Evolutionary conservation across 331 rosid species (phyloP), one percentile per base, ranked within the genome.

Genomic region (Ulmus americana): DNA sequence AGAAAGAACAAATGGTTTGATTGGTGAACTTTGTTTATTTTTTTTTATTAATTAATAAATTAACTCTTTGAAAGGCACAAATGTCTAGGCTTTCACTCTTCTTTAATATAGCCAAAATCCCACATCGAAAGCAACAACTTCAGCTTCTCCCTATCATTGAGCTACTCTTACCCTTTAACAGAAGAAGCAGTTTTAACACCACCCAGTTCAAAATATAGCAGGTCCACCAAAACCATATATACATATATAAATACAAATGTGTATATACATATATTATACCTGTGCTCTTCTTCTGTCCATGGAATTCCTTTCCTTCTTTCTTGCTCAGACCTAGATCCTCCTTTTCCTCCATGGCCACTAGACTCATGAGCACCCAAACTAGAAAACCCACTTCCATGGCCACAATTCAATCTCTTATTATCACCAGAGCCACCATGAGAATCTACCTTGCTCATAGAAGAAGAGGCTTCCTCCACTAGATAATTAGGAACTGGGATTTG

Each of bases 251-350:
- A 28, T 11, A 54, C 6, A 28, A 18, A 22, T 16, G 9, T 16
- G 18, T 18, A 45, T 5, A 14, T 64, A 8, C 6, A 53, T 53
- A 22, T 28, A 74, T 16, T 20, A 62, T 60, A 94, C 98, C 98
- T 89, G 83, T 92, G 98, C 49, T 92, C 98, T 70, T 92, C 98
- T 61, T 92, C 98, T n/a, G 98, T 92, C 98, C 98, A 92, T 9
- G 98, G 98, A 77, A 89, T 89, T 61, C 97, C 98, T 75, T 92
- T 92, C 70, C 87, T 70, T 39, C 98, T 81, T 72, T 92, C 98
- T 81, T 92, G 98, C 54, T 92, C 98, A 5, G 97, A 73, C 80
- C 86, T 92, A 14, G 95, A 87, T 53, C 86, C 82, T 52, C 86
- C 95, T 83, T 92, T 89, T 22, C 86, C 81, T 64, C 76, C 84